Evolutionary conservation across 257 asterid genomes (phyloP), one percentile per base, ranked within the genome.

Genomic region (Paulownia fortunei): DNA sequence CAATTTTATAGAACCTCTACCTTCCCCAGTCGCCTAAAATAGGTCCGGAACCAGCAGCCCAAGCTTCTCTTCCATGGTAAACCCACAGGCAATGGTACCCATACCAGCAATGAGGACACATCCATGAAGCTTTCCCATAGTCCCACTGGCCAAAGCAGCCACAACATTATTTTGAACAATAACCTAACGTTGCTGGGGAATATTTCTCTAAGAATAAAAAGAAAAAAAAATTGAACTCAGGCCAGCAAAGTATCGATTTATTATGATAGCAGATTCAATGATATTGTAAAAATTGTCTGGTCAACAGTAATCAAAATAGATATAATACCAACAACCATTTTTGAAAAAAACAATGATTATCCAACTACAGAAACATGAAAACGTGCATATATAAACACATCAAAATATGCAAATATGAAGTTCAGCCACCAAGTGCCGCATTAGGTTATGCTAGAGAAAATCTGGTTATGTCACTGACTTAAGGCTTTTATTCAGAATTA

Each of bases 11-110:
- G 44, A 62, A 41, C 0, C 16, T 27, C 36, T 82, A 92, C 97
- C 97, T 92, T 87, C 97, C 98, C 97, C 94, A 89, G 83, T 93
- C 98, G 81, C 98, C 98, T 76, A 93, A 89, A 74, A 89, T 73
- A 36, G 97, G 98, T 18, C 98, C 98, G 6, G 98, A 97, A 77
- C 98, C 98, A 21, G 97, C 88, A 74, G 98, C 97, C 52, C 96
- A 88, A 65, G 98, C 97, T 83, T 93, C 88, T 79, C 96, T 89
- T 52, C 97, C 97, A 80, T 93, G 0, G 94, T 88, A 79, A 87
- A 91, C 8, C 98, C 97, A 71, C 86, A 93, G 55, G 98, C 91
- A 80, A 93, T 93, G 81, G 96, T 93, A 10, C 98, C 98, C 19
- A 96, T 93, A 76, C 97, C 96, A 62, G 97, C 97, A 81, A 93